Base-by-base conservation (phyloP, 2,329 filamentous ascomycete species). In the Aspergillus aculeatinus region DNA sequence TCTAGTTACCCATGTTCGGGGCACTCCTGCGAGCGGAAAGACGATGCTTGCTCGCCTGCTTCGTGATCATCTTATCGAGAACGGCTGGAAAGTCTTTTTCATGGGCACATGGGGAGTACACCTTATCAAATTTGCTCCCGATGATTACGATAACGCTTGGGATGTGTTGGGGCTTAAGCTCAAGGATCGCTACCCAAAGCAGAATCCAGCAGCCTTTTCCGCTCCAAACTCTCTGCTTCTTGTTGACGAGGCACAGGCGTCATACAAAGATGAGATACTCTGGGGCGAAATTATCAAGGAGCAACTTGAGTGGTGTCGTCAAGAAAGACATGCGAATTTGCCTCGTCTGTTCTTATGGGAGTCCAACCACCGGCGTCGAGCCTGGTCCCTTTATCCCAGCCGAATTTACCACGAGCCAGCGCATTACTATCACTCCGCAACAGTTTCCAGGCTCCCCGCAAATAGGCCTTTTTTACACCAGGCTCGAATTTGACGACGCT, bases 291-390 rank as follows among this genome's bases (percentile, higher is more conserved):
- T 62, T n/a, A 54, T 63, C 59, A 65, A 65, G 51, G 14, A 58
- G 19, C 60, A 50, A 52, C 47, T 55, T 33, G 31, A 9, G 19
- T 51, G 21, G 60, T 27, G 1, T 7, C 7, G 1, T 2, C 2
- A 9, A 35, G 21, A 16, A 23, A 27, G 57, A 64, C 23, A 59
- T 63, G 5, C 52, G 51, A 31, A 48, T 63, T 21, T 65, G 63
- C 60, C 63, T 65, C 61, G 63, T 65, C 35, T 63, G 55, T 52
- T 60, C 47, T n/a, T 65, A 65, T 27, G 63, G 63, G n/a, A 65
- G 63, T 59, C 63, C 63, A 5, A 42, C 21, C 12, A 60, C 23
- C 23, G 49, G 50, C 35, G 56, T 58, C 3, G n/a, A 49, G 33
- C 27, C 19, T 39, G 31, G 12, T 23, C 1, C 10, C n/a, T 58